Base-by-base conservation (phyloP, 208 protist species). In the Acanthamoeba culbertsoni region DNA sequence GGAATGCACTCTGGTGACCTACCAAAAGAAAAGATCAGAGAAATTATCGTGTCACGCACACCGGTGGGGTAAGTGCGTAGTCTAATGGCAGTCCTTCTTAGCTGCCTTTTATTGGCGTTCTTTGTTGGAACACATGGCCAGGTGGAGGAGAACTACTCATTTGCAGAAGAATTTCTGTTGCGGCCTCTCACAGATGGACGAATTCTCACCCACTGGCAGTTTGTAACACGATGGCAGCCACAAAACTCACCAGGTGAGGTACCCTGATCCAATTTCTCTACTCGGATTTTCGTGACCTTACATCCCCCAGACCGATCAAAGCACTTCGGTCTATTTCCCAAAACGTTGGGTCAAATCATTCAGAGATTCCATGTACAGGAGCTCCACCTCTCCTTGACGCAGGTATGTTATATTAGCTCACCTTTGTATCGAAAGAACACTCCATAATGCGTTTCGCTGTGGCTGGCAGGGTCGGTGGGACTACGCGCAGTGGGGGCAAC, bases 381-480 rank as follows among this genome's bases (percentile, higher is more conserved):
- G 86, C 86, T 92, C 7, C 86, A 92, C 42, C 65, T 92, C 26
- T 28, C 86, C 31, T 43, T 92, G 26, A 92, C 86, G 5, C 86
- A 84, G 43, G 73, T 84, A 84, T 18, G 23, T 48, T 10, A 75
- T 23, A 31, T 23, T 75, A 18, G 63, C 8, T n/a, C n/a, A n/a
- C n/a, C n/a, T n/a, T n/a, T n/a, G n/a, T n/a, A n/a, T n/a, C n/a
- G n/a, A n/a, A n/a, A n/a, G n/a, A n/a, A n/a, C n/a, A n/a, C n/a
- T n/a, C 28, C 59, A 68, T 68, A n/a, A 33, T 26, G 8, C 59
- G 28, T 68, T 7, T 10, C 23, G 59, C 28, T n/a, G n/a, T n/a
- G n/a, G n/a, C n/a, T n/a, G n/a, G n/a, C 94, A 97, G 71, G 96
- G 96, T 18, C 43, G 96, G n/a, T 97, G 96, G 96, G 90, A 92